Evolutionary conservation across 192 early-diverging fungal genomes (phyloP), one percentile per base, ranked within the genome.

Genomic region (Coemansia sp.): DNA sequence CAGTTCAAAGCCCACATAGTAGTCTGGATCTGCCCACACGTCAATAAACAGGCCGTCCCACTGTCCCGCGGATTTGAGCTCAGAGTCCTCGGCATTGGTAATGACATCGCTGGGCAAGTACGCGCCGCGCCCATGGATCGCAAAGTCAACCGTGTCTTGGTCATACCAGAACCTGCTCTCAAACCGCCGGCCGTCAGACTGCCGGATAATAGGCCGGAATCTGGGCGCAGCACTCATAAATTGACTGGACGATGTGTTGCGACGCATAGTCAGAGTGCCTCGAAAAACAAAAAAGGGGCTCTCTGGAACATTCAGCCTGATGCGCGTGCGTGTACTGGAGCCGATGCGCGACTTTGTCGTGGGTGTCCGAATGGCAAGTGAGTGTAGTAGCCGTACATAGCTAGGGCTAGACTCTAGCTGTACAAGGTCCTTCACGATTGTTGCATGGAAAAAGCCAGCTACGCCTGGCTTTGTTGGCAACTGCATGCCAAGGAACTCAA

Each of bases 101-200:
- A 70, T 6, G 32, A 14, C 55, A 62, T 73, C 73, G 63, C 50
- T 40, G 4, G 76, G 72, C 14, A 79, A 21, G 55, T 86, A 86
- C 28, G 78, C 69, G 13, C 85, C 85, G 16, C 85, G 73, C 0
- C 82, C 77, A 35, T 86, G 85, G 28, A 86, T 77, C 10, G 78
- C 78, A 30, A 86, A 13, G 30, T 77, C 70, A n/a, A 78, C 28
- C 7, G 42, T 38, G 19, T n/a, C 13, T n/a, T 52, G 52, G 33
- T 74, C 69, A 58, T 70, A 78, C 77, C 77, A 84, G 52, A 73
- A 84, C 74, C 73, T 79, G 73, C 74, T 80, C 66, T 84, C 82
- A 62, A 73, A 80, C 21, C 42, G 63, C 19, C 82, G 69, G 0
- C 65, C 77, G 37, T 86, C 81, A 1, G 81, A 76, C 74, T 86